A percentile compares a stretch with the other conserved stretches of the same genome.
These are phyloP conservation scores for Penicillium sclerotigenum DNA, from an alignment of 2,329 filamentous ascomycete genomes.

Conservation along the genomic window DNA sequence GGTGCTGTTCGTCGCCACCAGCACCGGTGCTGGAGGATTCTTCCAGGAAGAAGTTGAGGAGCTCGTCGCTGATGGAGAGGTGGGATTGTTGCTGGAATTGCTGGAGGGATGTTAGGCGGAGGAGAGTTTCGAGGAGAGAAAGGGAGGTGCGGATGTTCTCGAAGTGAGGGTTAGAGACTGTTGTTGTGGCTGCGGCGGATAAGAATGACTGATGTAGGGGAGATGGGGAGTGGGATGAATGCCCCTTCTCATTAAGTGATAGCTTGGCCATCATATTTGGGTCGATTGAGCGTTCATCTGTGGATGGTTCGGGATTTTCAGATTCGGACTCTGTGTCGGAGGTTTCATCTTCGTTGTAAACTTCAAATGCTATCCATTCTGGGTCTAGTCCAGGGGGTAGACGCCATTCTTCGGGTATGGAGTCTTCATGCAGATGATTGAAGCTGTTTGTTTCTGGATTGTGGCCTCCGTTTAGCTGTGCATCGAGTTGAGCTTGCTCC, in stretches of 20 bases:
- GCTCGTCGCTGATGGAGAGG: conserved; percentile 83
- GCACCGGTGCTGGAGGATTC: conserved; percentile 65
- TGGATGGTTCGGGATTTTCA: conserved; percentile 24
- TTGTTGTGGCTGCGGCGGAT: conserved; percentile 23
- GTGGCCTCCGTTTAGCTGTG: conserved; percentile 32
- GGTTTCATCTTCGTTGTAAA: conserved; percentile 65
- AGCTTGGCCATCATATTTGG: conserved; percentile 50
- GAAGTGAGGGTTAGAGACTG: conserved; percentile 49
- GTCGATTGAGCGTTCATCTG: conserved; percentile 36
- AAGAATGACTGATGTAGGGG: conserved; percentile 17
- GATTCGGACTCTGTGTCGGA: conserved; percentile 53
- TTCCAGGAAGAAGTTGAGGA: conserved; percentile 81
- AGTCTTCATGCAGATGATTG: conserved; percentile 27
- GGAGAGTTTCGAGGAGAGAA: conserved; percentile 82
- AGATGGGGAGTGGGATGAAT: conserved; percentile 38
- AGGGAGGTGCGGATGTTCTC: conserved; percentile 62
- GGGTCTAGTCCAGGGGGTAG: conserved; percentile 75
- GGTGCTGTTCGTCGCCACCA: conserved; percentile 59
- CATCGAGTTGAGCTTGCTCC: conserved; percentile 39
- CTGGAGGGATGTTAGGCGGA: conserved; percentile 80
- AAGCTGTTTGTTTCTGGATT: conserved; percentile 14
- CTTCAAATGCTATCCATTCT: conserved; percentile 89
- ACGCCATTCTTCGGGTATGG: conserved; percentile 50
- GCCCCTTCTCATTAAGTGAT: conserved; percentile 33
- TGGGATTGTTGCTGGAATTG: conserved; percentile 90